Conservation (phyloP, 2,329 filamentous ascomycete genomes). For the Arthrobotrys sinensis region DNA sequence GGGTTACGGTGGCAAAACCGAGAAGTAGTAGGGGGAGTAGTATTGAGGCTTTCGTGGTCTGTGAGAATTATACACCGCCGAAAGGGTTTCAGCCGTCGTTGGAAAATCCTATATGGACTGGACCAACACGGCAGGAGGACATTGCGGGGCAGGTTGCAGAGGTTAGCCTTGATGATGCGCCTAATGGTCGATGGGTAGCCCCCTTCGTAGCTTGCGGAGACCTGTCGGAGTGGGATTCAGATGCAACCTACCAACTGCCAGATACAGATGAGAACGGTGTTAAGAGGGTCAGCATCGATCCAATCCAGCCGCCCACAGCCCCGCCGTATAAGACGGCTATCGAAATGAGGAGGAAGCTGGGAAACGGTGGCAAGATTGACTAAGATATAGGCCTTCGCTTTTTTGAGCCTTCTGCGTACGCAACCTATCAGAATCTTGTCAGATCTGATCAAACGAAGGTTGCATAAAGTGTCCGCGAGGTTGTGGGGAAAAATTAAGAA, state of each 20-base stretch:
- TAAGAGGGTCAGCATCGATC: slow-evolving; percentile 80
- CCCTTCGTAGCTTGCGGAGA: slow-evolving; percentile 98
- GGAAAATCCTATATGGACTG: slow-evolving; percentile 81
- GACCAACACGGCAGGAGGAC: slow-evolving; percentile 68
- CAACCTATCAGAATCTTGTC: slow-evolving; percentile 34
- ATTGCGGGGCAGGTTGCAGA: slow-evolving; percentile 63
- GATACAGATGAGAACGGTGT: slow-evolving; percentile 75
- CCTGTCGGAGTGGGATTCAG: slow-evolving; percentile 92
- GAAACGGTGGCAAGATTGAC: slow-evolving; percentile 60
- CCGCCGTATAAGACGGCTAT: slow-evolving; percentile 94
- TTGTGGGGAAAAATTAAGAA: slow-evolving; percentile 31
- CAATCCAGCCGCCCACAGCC: slow-evolving; percentile 93
- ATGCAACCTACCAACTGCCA: slow-evolving; percentile 92
- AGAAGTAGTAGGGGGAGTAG: slow-evolving; percentile 95
- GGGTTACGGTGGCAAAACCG: slow-evolving; percentile 92
- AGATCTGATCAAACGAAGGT: slow-evolving; percentile 30
- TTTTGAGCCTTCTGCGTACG: slow-evolving; percentile 13
- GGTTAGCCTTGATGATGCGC: slow-evolving; percentile 66
- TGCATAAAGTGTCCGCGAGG: slow-evolving; percentile 6
- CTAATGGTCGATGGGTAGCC: slow-evolving; percentile 83
- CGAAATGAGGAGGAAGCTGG: slow-evolving; percentile 76
- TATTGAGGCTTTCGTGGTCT: slow-evolving; percentile 96
- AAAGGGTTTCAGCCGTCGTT: slow-evolving; percentile 81
- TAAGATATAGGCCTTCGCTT: slow-evolving; percentile 25
- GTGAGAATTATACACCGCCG: slow-evolving; percentile 87